Conservation (phyloP, 2,329 filamentous ascomycete genomes). For the Colletotrichum ledebouriae region DNA sequence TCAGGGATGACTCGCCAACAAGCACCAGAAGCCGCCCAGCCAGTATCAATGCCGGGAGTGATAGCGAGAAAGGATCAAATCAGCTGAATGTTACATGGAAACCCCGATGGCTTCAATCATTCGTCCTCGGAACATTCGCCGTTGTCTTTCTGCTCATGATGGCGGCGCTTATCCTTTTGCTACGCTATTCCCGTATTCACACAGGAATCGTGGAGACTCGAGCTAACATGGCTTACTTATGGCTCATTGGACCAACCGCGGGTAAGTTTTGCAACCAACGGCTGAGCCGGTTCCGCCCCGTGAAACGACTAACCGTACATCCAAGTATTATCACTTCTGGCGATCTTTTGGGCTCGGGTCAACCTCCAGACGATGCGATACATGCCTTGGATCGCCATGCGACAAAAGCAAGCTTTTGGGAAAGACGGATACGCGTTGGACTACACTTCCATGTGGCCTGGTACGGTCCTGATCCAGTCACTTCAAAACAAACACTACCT, state of each 20-base stretch:
- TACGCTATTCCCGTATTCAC: constrained; percentile 3
- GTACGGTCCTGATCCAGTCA: neutral
- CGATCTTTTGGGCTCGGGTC: constrained; percentile 26
- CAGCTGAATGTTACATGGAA: constrained; percentile 3
- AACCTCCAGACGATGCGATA: constrained; percentile 28
- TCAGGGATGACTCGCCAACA: neutral
- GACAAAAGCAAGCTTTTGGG: neutral
- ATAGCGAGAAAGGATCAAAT: neutral
- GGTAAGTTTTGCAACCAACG: neutral
- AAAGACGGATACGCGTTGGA: constrained; percentile 12
- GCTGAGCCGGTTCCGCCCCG: neutral
- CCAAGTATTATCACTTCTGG: constrained; percentile 9
- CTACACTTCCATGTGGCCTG: constrained; percentile 10
- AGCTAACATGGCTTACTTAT: constrained; percentile 15
- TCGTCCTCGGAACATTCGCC: constrained; percentile 6
- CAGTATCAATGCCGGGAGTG: neutral
- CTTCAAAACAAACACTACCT: constrained; percentile 6
- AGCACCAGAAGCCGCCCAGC: neutral
- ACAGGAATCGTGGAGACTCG: constrained; percentile 16
- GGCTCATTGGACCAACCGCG: constrained; percentile 27
- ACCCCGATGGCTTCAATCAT: constrained; percentile 23
- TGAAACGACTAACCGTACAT: neutral
- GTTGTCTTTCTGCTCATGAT: constrained; percentile 16
- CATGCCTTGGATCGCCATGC: constrained; percentile 30
- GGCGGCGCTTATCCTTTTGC: constrained; percentile 8